Evolutionary conservation across 176 grass and related monocot genomes (phyloP).

Genomic region (Hyparrhenia diplandra): DNA sequence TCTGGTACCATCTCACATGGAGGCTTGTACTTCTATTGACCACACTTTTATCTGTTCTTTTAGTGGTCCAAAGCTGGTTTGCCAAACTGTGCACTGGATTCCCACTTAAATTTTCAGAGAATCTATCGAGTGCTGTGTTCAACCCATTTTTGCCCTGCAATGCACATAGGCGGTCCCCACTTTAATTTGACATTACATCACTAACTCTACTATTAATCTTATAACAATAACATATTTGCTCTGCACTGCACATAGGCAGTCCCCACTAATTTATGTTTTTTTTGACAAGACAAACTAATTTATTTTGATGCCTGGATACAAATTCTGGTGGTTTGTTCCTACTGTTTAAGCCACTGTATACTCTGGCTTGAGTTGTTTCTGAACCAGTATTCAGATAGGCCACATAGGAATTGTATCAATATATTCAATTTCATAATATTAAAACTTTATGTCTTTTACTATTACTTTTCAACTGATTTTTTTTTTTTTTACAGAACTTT

Average conservation of each 20-base stretch:
- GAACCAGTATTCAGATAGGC: not conserved
- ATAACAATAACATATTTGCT: not conserved
- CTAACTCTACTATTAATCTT: not conserved
- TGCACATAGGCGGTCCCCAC: not conserved
- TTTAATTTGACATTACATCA: not conserved
- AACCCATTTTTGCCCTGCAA: not conserved
- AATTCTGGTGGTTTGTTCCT: not conserved
- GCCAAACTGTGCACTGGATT: not conserved
- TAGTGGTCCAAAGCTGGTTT: not conserved
- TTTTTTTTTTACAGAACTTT: too few species aligned
- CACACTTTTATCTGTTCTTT: not conserved
- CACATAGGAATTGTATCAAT: not conserved
- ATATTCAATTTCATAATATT: not conserved
- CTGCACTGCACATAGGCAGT: not conserved
- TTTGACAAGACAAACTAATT: too few species aligned
- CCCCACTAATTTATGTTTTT: not conserved
- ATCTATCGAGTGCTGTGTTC: not conserved
- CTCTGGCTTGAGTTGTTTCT: not conserved
- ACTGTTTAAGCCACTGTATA: not conserved
- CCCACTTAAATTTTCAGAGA: not conserved
- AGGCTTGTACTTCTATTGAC: not conserved
- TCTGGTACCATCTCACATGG: constrained; percentile 4
- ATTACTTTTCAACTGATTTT: not conserved
- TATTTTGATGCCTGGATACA: not conserved
- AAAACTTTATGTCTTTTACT: not conserved